Percentiles rank a stretch among this genome's conserved stretches.
Conservation (phyloP, 2,329 filamentous ascomycete species). For the Alternaria incomplexa region DNA sequence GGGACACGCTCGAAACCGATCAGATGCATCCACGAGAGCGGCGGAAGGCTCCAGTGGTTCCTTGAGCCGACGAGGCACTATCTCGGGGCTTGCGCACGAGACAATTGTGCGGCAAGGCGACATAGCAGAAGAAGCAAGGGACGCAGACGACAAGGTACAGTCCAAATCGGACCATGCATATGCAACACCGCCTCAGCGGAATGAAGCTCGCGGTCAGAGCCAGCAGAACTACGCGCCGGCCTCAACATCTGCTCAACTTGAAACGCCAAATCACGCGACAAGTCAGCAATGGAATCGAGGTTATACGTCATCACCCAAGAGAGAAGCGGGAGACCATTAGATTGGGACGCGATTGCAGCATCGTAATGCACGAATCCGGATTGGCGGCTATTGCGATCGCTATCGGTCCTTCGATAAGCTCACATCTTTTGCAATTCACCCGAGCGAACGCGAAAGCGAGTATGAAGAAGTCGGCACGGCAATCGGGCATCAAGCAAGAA, state of each 20-base stretch:
- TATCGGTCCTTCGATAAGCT: slow-evolving; percentile 20
- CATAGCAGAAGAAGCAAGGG: slow-evolving; percentile 31
- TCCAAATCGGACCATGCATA: slow-evolving; percentile 28
- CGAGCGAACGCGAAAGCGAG: slow-evolving; percentile 12
- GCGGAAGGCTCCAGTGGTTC: slow-evolving; percentile 36
- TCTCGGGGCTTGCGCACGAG: slow-evolving; percentile 43
- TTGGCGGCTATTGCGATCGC: slow-evolving; percentile 5
- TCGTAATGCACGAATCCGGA: slow-evolving; percentile 20
- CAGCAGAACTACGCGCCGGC: slow-evolving; percentile 34
- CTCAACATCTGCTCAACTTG: slow-evolving; percentile 39
- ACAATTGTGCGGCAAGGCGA: slow-evolving; percentile 32
- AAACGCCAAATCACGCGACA: slow-evolving; percentile 41
- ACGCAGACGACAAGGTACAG: slow-evolving; percentile 27
- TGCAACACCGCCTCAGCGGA: slow-evolving; percentile 28
- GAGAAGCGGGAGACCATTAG: slow-evolving; percentile 46
- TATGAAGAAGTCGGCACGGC: not conserved
- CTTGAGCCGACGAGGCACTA: slow-evolving; percentile 42
- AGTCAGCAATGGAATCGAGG: slow-evolving; percentile 43
- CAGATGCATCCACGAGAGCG: slow-evolving; percentile 62
- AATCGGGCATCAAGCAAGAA: not conserved
- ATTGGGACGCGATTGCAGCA: slow-evolving; percentile 32
- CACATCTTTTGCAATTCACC: slow-evolving; percentile 2
- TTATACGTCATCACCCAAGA: slow-evolving; percentile 44
- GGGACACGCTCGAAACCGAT: slow-evolving; percentile 69
- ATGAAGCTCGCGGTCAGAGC: slow-evolving; percentile 30